Evolutionary conservation across 139 green algal genomes (phyloP), one percentile per base, ranked within the genome.

Genomic region (Coelastrella sp.): DNA sequence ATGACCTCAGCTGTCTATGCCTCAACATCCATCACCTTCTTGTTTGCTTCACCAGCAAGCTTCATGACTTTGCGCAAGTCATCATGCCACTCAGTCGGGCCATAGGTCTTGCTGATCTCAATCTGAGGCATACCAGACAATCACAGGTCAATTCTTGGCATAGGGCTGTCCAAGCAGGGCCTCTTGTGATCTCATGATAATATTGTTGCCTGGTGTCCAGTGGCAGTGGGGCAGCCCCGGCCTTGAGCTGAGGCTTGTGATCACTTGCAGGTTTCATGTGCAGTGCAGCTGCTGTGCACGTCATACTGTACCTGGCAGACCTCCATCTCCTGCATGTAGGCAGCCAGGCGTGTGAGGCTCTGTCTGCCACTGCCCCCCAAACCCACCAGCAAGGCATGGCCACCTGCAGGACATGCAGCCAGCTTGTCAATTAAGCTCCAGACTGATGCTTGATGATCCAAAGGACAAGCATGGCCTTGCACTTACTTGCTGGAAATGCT

Each of bases 21-120:
- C 73, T 49, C 73, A 82, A 14, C n/a, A 20, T 10, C 93, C 63
- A 56, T 78, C 19, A 91, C 92, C 76, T 92, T 87, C 90, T 96
- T 92, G 90, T 94, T 95, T 56, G 94, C 92, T 87, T 94, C 95
- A 9, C 96, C 96, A 12, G 96, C 95, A 81, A 94, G 93, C 19
- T 88, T 88, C 66, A 97, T 85, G 27, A 95, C 88, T 12, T 89
- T 91, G 82, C 94, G 95, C 20, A 97, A 91, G 92, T 97, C 96
- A 35, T 97, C 96, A 61, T 92, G 92, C 95, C 95, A 97, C 91
- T 97, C 96, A 6, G 57, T 75, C 88, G 94, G 94, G 78, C 92
- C 92, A 83, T 97, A 97, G 20, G 91, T 94, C 92, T 97, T 97
- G 87, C 65, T 93, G 75, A 97, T 95, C 93, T 97, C 95, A 75